phyloP scores from a whole-genome alignment of 768 basidiomycete species.

The Termitomyces sp. region DNA sequence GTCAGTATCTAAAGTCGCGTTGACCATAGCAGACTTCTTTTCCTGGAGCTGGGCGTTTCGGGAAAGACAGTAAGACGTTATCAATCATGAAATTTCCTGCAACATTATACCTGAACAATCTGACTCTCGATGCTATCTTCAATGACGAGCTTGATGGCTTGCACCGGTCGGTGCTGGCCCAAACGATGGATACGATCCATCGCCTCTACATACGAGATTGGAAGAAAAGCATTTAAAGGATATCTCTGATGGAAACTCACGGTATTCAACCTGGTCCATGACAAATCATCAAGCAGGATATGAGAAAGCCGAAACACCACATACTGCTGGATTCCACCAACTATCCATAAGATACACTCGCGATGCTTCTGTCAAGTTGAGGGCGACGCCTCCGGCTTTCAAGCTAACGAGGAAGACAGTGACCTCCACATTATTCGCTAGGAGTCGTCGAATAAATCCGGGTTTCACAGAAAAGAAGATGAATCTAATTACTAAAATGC shows the following conservation, averaged over 20 bases:
- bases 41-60: conserved; percentile 65
- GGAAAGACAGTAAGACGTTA: neutral
- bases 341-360: conserved; percentile 96
- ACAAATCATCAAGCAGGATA: neutral
- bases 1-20: conserved; percentile 79
- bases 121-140: conserved; percentile 96
- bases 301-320: conserved; percentile 10
- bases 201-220: conserved; percentile 53
- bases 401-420: conserved; percentile 97
- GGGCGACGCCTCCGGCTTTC: conserved; percentile 92
- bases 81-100: neutral
- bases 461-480: neutral
- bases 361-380: conserved; percentile 87
- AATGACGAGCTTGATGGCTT: conserved; percentile 89
- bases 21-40: conserved; percentile 95
- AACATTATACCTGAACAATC: conserved; percentile 67
- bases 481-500: conserved; percentile 69
- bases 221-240: neutral
- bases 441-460: neutral
- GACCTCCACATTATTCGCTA: conserved; percentile 89
- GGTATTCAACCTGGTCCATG: conserved; percentile 61
- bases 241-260: conserved; percentile 37
- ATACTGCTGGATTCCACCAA: conserved; percentile 98
- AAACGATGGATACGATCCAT: conserved; percentile 98
- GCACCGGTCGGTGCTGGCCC: conserved; percentile 91